Evolutionary conservation across 768 basidiomycete species (phyloP).

Genomic region (Sarcodon sp.): DNA sequence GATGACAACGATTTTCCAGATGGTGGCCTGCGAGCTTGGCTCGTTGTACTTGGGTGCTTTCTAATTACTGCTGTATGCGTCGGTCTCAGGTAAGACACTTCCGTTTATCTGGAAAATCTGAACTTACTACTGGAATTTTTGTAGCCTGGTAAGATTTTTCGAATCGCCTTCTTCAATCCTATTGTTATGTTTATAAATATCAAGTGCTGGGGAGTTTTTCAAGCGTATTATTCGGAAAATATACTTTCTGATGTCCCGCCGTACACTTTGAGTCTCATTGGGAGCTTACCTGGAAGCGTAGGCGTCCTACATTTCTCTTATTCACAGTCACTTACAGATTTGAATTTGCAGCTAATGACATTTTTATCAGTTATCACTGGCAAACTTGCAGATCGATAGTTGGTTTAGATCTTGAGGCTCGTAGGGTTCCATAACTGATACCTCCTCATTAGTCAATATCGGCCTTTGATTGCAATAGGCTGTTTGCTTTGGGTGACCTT

Average conservation of each 20-base stretch:
- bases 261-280: slow-evolving; percentile 11
- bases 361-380: slow-evolving; percentile 15
- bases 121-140: not conserved
- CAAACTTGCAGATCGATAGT: slow-evolving; percentile 19
- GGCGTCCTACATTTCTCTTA: not conserved
- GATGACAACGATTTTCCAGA: slow-evolving; percentile 9
- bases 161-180: not conserved
- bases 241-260: slow-evolving; percentile 9
- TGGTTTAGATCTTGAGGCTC: slow-evolving; percentile 4
- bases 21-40: slow-evolving; percentile 17
- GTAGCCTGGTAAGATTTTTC: not conserved
- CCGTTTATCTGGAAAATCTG: not conserved
- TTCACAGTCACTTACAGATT: not conserved
- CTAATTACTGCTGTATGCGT: slow-evolving; percentile 11
- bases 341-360: slow-evolving; percentile 13
- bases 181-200: slow-evolving; percentile 3
- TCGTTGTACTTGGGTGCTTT: slow-evolving; percentile 19
- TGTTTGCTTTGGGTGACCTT: slow-evolving; percentile 14
- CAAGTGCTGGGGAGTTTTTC: slow-evolving; percentile 19
- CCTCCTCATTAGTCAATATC: not conserved
- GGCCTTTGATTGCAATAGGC: slow-evolving; percentile 19
- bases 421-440: not conserved
- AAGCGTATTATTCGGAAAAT: slow-evolving; percentile 18
- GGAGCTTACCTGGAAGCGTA: slow-evolving; percentile 14
- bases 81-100: slow-evolving; percentile 14